Base-by-base conservation (phyloP, 352 stramenopile species). In the Phytophthora macrochlamydospora region DNA sequence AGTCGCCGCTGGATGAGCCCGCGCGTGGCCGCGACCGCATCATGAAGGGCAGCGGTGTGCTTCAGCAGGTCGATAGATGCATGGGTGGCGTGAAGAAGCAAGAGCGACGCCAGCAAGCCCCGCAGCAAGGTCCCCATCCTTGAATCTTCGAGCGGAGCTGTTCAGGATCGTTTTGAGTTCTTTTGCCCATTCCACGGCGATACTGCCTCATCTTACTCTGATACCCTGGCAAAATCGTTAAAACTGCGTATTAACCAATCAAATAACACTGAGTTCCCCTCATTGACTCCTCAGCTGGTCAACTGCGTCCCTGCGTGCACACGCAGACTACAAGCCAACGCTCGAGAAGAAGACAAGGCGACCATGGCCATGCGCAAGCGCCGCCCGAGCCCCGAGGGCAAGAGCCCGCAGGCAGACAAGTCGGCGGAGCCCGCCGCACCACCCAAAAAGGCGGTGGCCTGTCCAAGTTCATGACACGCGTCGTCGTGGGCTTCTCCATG, bases 401-500 rank as follows among this genome's bases (percentile, higher is more conserved):
- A 37, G n/a, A 71, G 37, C 52, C 56, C 56, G 31, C 62, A 58
- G 31, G 42, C 44, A 24, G 60, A 71, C 32, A 52, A 65, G 13
- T 45, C 44, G 2, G 2, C 55, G 32, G 46, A 51, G 7, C 33
- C 51, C 2, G 7, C 69, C 8, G 51, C 62, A 5, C n/a, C 68
- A 24, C 18, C 18, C 18, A 24, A 11, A 78, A 75, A 33, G 8
- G 62, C 18, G 65, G 73, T 11, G 59, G 70, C 4, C 63, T 91
- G 42, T 65, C 71, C 38, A 92, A 94, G 62, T 89, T 91, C 59
- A 70, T 90, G 60, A 91, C 81, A 48, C 86, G 86, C 60, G 81
- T 92, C 7, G 69, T 92, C 50, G 76, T 90, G 68, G 82, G 86
- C 59, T 87, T 90, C 32, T 75, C 79, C 30, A 94, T 94, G 86